Conservation (phyloP, 495 filamentous ascomycete species). For the Neurospora tetrasperma region DNA sequence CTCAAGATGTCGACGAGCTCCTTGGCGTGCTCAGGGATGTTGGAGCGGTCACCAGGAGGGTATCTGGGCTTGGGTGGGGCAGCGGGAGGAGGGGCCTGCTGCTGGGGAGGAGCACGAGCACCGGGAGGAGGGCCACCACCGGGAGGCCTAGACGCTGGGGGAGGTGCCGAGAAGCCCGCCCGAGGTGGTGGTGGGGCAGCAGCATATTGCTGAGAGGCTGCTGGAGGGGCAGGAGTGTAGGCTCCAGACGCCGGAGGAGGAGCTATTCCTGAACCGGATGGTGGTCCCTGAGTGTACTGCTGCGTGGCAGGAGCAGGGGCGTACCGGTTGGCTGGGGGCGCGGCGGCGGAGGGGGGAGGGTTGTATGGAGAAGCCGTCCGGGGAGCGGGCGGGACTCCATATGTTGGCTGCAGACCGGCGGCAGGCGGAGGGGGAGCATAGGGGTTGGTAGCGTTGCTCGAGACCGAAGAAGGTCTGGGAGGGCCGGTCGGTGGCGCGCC, state of each 20-base stretch:
- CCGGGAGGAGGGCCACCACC: constrained; percentile 40
- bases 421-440: constrained; percentile 51
- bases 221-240: constrained; percentile 43
- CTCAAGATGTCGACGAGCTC: constrained; percentile 73
- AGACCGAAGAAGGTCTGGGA: constrained; percentile 47
- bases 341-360: constrained; percentile 55
- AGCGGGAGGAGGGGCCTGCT: constrained; percentile 36
- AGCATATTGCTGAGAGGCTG: constrained; percentile 11
- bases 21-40: constrained; percentile 67
- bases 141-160: constrained; percentile 28
- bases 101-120: constrained; percentile 28
- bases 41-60: constrained; percentile 79
- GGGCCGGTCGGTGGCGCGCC: constrained; percentile 36
- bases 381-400: constrained; percentile 45
- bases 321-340: constrained; percentile 72
- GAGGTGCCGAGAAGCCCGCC: constrained; percentile 23
- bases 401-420: constrained; percentile 28
- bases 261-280: constrained; percentile 17
- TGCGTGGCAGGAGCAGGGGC: constrained; percentile 64
- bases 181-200: constrained; percentile 18
- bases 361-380: constrained; percentile 85
- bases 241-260: constrained; percentile 43
- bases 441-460: constrained; percentile 58
- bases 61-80: constrained; percentile 46
- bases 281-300: constrained; percentile 31